Evolutionary conservation across 805 yeast genomes (phyloP).

Genomic region (Maudiozyma saulgeensis): DNA sequence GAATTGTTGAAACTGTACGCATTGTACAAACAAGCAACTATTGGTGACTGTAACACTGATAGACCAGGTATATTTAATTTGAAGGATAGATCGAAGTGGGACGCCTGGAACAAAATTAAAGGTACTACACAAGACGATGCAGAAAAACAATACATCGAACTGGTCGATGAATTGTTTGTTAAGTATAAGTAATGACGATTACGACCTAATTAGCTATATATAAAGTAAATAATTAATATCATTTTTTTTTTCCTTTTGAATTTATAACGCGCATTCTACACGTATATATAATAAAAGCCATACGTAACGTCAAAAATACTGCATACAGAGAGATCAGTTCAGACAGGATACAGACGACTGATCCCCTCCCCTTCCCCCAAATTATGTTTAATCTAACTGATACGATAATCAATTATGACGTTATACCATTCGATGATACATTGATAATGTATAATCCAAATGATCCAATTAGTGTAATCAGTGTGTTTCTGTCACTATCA

Average conservation of each 20-base stretch:
- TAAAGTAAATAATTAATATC: too few species aligned
- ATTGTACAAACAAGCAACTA: constrained; percentile 92
- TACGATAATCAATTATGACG: constrained; percentile 5
- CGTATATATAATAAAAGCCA: too few species aligned
- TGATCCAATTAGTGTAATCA: constrained; percentile 47
- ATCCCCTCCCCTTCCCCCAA: too few species aligned
- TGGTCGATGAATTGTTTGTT: constrained; percentile 54
- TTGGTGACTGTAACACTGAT: constrained; percentile 71
- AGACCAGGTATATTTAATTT: constrained; percentile 90
- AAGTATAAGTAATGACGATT: constrained; percentile 30
- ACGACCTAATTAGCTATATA: not conserved
- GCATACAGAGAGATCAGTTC: too few species aligned
- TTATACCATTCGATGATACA: constrained; percentile 73
- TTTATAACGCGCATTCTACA: too few species aligned
- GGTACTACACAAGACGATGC: constrained; percentile 88
- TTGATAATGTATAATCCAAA: constrained; percentile 68
- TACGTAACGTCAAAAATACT: too few species aligned
- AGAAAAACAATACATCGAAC: constrained; percentile 64
- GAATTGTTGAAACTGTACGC: constrained; percentile 84
- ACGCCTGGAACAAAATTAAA: constrained; percentile 82
- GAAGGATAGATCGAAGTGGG: constrained; percentile 97
- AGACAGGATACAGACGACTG: too few species aligned
- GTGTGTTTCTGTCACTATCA: constrained; percentile 66
- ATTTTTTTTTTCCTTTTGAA: too few species aligned
- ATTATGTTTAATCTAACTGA: not conserved